Evolutionary conservation across 371 early-diverging fungal species (phyloP), one percentile per base, ranked within the genome.

Genomic region (Mortierella sp.): DNA sequence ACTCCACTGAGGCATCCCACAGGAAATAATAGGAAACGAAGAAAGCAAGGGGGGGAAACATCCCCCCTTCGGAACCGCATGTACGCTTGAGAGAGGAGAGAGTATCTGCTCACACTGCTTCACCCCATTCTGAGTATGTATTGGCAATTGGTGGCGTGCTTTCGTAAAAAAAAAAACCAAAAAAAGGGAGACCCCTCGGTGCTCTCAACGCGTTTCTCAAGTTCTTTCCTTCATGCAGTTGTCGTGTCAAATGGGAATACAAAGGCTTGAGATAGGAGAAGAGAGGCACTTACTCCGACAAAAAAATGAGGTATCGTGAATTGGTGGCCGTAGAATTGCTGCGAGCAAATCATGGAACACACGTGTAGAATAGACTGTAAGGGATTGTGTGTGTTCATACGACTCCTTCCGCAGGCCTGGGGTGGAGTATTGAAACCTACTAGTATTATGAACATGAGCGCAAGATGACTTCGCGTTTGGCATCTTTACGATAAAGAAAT

Each of bases 131-230:
- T 58, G 19, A 19, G 9, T n/a, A 37, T 16, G 4, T 0, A 58
- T 58, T 34, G 61, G 22, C 61, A 61, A 61, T 61, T 61, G 61
- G 61, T 61, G 61, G 61, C 61, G 61, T 61, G 61, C 37, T 61
- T 61, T 61, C n/a, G n/a, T n/a, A n/a, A n/a, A n/a, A n/a, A n/a
- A n/a, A n/a, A n/a, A n/a, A n/a, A n/a, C n/a, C n/a, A n/a, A n/a
- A n/a, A n/a, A n/a, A n/a, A n/a, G n/a, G n/a, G n/a, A n/a, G n/a
- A n/a, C n/a, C 61, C 9, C 22, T 37, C 22, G 34, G 58, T 61
- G 61, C 61, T 61, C 61, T 61, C 61, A 61, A 61, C 61, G 39
- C 34, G 61, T 19, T 37, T 61, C 34, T 37, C 19, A 31, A 58
- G 7, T 61, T 58, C 37, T 7, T 55, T 29, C 16, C 9, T 37